These are phyloP conservation scores for Aaosphaeria arxii DNA, from an alignment of 2,329 filamentous ascomycete genomes.

Conservation along the genomic window DNA sequence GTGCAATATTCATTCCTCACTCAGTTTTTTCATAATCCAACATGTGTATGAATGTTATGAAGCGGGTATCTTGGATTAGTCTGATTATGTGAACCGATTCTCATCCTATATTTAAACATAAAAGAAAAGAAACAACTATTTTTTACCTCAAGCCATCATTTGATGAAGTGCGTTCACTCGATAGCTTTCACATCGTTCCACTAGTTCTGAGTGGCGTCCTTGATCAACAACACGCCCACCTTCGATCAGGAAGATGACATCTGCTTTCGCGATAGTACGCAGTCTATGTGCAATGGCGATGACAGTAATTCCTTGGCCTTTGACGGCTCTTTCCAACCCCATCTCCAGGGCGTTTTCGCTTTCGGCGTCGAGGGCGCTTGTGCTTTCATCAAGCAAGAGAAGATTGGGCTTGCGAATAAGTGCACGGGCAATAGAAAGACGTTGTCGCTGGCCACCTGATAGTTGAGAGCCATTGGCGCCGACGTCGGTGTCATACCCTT, in stretches of 20 bases:
- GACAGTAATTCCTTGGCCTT: conserved; percentile 36
- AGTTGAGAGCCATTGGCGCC: conserved; percentile 40
- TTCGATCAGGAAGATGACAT: conserved; percentile 48
- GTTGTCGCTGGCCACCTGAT: conserved; percentile 43
- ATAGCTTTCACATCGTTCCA: conserved; percentile 49
- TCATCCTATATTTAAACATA: neutral
- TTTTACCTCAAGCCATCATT: conserved; percentile 34
- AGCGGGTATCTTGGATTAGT: no score
- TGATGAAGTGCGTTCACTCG: conserved; percentile 51
- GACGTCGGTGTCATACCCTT: conserved; percentile 62
- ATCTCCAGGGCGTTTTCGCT: conserved; percentile 40
- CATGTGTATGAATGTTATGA: no score
- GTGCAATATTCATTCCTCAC: no score
- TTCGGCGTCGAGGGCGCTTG: conserved; percentile 43
- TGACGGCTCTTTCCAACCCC: conserved; percentile 37
- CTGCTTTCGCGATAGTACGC: conserved; percentile 40
- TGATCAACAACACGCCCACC: conserved; percentile 47
- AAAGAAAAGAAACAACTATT: neutral
- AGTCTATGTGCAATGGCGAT: conserved; percentile 46
- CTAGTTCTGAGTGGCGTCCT: conserved; percentile 49
- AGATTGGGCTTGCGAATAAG: conserved; percentile 42
- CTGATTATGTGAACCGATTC: no score
- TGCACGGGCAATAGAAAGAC: conserved; percentile 43
- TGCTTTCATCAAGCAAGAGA: conserved; percentile 43
- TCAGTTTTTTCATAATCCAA: no score